These are phyloP conservation scores for Cladosporium sphaerospermum DNA, from an alignment of 2,329 filamentous ascomycete species.

Conservation along the genomic window DNA sequence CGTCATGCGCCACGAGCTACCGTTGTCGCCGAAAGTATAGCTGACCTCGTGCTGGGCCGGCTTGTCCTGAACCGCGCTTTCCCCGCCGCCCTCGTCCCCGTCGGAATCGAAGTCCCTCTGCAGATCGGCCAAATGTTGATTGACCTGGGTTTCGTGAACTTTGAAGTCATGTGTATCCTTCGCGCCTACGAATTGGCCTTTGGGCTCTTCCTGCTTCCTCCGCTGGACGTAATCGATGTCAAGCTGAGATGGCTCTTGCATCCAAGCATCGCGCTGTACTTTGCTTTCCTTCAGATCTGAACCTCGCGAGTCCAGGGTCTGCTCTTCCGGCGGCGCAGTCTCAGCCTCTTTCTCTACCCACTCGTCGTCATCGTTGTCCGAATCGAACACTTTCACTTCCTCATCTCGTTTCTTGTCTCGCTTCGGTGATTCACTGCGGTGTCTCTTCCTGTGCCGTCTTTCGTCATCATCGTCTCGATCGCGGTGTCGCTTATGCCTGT, in stretches of 20 bases:
- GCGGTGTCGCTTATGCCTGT: slow-evolving; percentile 61
- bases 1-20: slow-evolving; percentile 94
- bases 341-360: slow-evolving; percentile 41
- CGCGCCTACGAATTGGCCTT: slow-evolving; percentile 41
- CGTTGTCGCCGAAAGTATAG: slow-evolving; percentile 84
- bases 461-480: slow-evolving; percentile 38
- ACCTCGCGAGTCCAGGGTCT: slow-evolving; percentile 38
- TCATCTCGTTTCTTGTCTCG: slow-evolving; percentile 27
- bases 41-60: slow-evolving; percentile 57
- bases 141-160: slow-evolving; percentile 76
- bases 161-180: slow-evolving; percentile 59
- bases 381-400: slow-evolving; percentile 28
- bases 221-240: slow-evolving; percentile 74
- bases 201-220: slow-evolving; percentile 45
- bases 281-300: slow-evolving; percentile 32
- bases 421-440: slow-evolving; percentile 27
- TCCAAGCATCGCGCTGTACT: slow-evolving; percentile 79
- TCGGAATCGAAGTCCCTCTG: slow-evolving; percentile 43
- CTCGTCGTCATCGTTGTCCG: slow-evolving; percentile 36
- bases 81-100: slow-evolving; percentile 41
- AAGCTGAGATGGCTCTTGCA: slow-evolving; percentile 77
- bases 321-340: slow-evolving; percentile 35
- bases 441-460: slow-evolving; percentile 22
- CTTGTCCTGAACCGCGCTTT: slow-evolving; percentile 39
- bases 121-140: slow-evolving; percentile 60